Percentiles rank a stretch among this genome's conserved stretches.
These are phyloP conservation scores for Boletus rubropictus DNA, from an alignment of 768 basidiomycete genomes.

Conservation along the genomic window DNA sequence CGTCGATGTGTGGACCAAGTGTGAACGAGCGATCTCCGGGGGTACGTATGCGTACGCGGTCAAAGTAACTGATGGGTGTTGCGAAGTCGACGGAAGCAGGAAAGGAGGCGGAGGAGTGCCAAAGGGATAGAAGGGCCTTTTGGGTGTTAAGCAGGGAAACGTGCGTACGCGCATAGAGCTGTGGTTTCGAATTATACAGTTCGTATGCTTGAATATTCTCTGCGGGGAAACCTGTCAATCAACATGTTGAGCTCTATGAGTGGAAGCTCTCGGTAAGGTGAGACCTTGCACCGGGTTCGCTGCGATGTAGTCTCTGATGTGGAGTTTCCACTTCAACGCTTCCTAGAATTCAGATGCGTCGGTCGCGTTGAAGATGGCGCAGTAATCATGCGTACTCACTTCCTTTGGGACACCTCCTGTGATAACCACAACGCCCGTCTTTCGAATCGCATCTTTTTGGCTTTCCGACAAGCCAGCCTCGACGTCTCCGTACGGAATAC, in stretches of 20 bases:
- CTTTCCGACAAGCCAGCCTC: slow-evolving; percentile 41
- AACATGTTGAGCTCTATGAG: neutral
- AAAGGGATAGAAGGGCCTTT: slow-evolving; percentile 50
- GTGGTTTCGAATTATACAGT: slow-evolving; percentile 61
- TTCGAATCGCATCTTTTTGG: slow-evolving; percentile 41
- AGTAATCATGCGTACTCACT: slow-evolving; percentile 29
- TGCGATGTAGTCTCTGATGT: slow-evolving; percentile 49
- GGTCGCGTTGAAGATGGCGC: neutral
- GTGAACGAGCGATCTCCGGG: slow-evolving; percentile 67
- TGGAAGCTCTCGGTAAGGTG: neutral
- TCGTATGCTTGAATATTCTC: slow-evolving; percentile 70
- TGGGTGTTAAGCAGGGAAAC: slow-evolving; percentile 54
- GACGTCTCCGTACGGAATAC: slow-evolving; percentile 41
- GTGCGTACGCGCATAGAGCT: slow-evolving; percentile 66
- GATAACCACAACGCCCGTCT: slow-evolving; percentile 51
- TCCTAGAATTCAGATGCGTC: slow-evolving; percentile 33
- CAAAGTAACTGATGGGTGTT: slow-evolving; percentile 70
- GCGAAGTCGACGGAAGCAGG: slow-evolving; percentile 41
- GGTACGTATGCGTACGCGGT: slow-evolving; percentile 65
- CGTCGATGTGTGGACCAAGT: slow-evolving; percentile 56
- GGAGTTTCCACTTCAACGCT: slow-evolving; percentile 53
- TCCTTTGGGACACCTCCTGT: slow-evolving; percentile 51
- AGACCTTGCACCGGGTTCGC: slow-evolving; percentile 50
- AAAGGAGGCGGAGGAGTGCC: slow-evolving; percentile 40
- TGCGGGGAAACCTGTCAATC: slow-evolving; percentile 51